Evolutionary conservation across 257 asterid genomes (phyloP), one percentile per base, ranked within the genome.

Genomic region (Verbena officinalis): DNA sequence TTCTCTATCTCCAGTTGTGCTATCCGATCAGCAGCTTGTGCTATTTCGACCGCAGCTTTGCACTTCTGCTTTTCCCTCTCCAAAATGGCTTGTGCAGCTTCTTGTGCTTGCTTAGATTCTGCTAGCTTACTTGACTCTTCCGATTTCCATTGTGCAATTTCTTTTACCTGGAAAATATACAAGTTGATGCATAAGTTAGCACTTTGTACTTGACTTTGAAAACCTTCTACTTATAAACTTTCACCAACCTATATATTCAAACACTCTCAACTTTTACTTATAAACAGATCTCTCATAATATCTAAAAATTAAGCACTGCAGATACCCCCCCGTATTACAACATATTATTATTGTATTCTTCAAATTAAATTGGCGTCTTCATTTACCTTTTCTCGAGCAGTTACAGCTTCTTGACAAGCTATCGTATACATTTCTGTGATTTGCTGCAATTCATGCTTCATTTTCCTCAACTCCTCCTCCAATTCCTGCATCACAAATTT

Each of bases 1-100:
- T 83, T 86, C 62, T 78, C 81, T 7, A 77, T 31, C 78, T 91
- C 96, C 70, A 85, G 27, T 39, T 85, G 88, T n/a, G 96, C 91
- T 42, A 85, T 21, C 11, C 78, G 73, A 3, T 77, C 89, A 1
- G 93, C 90, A 82, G 61, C 81, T 42, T 74, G 75, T 4, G 92
- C 89, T 49, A 84, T 79, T 71, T 85, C 96, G 9, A 86, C 55
- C 2, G 92, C 90, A 54, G 79, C 85, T 68, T 71, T 81, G 62
- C 77, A 70, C 81, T 86, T 89, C 30, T 73, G 83, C 77, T 82
- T 89, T 78, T 91, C 95, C 59, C 69, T 73, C 64, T 77, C 84
- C 60, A 75, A 74, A 15, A 78, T 75, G 20, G 77, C 78, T 67
- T 81, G 4, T 44, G 90, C 84, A 43, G 79, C 72, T 62, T 80